These are phyloP conservation scores for Phoenix dactylifera DNA, from an alignment of 176 grass and related monocot genomes.

Conservation along the genomic window DNA sequence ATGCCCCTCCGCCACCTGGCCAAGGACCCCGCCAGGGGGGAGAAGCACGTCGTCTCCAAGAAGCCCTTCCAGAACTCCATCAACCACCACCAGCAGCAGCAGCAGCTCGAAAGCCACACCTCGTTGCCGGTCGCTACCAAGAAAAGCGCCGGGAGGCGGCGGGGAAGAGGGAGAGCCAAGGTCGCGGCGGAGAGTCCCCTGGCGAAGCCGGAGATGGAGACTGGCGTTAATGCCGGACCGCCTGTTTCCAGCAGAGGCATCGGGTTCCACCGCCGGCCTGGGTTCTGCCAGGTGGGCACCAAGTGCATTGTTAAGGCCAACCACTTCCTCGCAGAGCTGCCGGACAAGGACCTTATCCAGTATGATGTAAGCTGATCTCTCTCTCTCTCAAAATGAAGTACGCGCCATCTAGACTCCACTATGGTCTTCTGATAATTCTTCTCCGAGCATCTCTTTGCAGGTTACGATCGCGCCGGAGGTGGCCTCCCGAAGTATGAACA, in stretches of 20 bases:
- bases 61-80: constrained; percentile 81
- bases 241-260: constrained; percentile 61
- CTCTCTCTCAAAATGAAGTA: too few species aligned
- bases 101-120: constrained; percentile 33
- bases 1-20: constrained; percentile 37
- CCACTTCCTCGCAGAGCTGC: constrained; percentile 54
- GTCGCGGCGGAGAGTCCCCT: background rate
- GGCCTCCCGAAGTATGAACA: constrained; percentile 8
- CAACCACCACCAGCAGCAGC: constrained; percentile 80
- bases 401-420: too few species aligned
- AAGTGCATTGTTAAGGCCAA: constrained; percentile 65
- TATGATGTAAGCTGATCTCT: constrained; percentile 39
- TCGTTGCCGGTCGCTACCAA: constrained; percentile 36
- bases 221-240: constrained; percentile 16
- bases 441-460: background rate
- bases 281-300: constrained; percentile 71
- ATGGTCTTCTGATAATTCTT: background rate
- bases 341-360: constrained; percentile 61
- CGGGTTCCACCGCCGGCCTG: constrained; percentile 62
- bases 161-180: background rate
- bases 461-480: constrained; percentile 6
- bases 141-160: constrained; percentile 40
- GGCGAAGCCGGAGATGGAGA: background rate
- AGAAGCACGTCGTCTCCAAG: constrained; percentile 47
- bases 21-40: constrained; percentile 22